A percentile compares a stretch with the other conserved stretches of the same genome.
Conservation (phyloP, 1,139 yeast species). For the Hansenula sp. region DNA sequence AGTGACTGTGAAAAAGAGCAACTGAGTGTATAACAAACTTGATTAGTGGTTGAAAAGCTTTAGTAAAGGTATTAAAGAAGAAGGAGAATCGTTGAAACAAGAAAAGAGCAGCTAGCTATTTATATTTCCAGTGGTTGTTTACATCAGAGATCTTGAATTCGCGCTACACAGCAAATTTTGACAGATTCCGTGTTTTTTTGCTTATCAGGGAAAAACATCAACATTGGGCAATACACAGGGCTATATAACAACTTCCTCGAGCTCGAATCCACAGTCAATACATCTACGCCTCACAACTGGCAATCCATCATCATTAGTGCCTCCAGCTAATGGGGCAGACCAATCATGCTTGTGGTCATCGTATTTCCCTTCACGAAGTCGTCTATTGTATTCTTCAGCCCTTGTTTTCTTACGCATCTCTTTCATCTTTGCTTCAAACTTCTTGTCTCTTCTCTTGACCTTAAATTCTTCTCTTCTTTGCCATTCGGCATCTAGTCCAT, state of each 20-base stretch:
- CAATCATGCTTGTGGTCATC: constrained; percentile 75
- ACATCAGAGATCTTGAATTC: too few species aligned
- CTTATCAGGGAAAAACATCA: not conserved
- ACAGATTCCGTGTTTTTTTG: too few species aligned
- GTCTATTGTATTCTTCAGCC: constrained; percentile 83
- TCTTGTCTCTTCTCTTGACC: constrained; percentile 70
- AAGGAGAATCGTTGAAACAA: too few species aligned
- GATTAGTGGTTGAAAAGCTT: too few species aligned
- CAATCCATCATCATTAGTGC: constrained; percentile 38
- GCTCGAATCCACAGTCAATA: constrained; percentile 77
- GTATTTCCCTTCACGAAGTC: constrained; percentile 46
- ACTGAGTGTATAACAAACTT: too few species aligned
- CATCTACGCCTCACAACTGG: constrained; percentile 59
- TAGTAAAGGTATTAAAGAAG: too few species aligned
- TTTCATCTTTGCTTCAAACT: constrained; percentile 65
- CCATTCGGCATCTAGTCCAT: constrained; percentile 90
- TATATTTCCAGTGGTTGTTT: too few species aligned
- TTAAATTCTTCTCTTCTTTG: constrained; percentile 72
- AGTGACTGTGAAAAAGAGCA: too few species aligned
- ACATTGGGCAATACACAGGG: not conserved
- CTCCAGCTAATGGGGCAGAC: constrained; percentile 50
- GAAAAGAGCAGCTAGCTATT: too few species aligned
- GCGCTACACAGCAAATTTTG: too few species aligned
- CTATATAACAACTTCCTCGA: constrained; percentile 51
- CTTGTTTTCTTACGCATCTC: constrained; percentile 90